A percentile compares a stretch with the other conserved stretches of the same genome.
Evolutionary conservation across 2,329 filamentous ascomycete genomes (phyloP).

Genomic region (Trichoderma sp.): DNA sequence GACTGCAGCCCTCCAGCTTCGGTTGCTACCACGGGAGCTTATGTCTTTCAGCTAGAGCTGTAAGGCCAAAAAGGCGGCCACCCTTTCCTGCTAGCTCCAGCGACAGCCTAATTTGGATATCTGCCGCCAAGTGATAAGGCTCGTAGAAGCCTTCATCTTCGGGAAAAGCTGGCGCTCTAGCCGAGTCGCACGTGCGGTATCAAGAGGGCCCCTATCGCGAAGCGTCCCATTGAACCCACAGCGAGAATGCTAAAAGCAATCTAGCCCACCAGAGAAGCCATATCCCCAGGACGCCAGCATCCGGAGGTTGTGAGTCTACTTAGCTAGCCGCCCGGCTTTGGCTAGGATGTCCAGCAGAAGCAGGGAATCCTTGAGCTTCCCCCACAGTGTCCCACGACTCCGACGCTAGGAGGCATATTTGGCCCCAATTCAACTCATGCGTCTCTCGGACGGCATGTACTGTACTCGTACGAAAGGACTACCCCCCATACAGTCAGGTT

Average conservation of each 20-base stretch:
- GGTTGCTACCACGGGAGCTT: conserved; percentile 19
- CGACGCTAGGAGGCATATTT: conserved; percentile 18
- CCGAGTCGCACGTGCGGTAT: conserved; percentile 14
- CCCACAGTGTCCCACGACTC: conserved; percentile 11
- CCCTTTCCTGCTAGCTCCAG: background rate
- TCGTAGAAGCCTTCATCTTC: background rate
- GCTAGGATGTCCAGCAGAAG: background rate
- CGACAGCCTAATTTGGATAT: conserved; percentile 5
- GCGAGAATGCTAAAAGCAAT: background rate
- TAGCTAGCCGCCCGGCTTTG: conserved; percentile 10
- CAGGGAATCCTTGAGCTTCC: conserved; percentile 17
- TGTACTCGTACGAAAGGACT: background rate
- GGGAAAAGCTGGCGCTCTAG: background rate
- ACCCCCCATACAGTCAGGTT: background rate
- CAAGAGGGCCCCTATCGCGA: conserved; percentile 1
- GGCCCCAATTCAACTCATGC: conserved; percentile 6
- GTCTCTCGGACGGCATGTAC: background rate
- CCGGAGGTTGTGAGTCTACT: conserved; percentile 13
- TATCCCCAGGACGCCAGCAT: conserved; percentile 11
- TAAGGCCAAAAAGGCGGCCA: conserved; percentile 2
- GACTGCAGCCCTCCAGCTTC: conserved; percentile 17
- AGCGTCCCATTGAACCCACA: background rate
- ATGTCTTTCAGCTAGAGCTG: conserved; percentile 16
- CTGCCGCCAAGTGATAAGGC: background rate
- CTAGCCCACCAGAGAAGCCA: background rate